Base-by-base conservation (phyloP, 768 basidiomycete species). In the Lactarius deliciosus region DNA sequence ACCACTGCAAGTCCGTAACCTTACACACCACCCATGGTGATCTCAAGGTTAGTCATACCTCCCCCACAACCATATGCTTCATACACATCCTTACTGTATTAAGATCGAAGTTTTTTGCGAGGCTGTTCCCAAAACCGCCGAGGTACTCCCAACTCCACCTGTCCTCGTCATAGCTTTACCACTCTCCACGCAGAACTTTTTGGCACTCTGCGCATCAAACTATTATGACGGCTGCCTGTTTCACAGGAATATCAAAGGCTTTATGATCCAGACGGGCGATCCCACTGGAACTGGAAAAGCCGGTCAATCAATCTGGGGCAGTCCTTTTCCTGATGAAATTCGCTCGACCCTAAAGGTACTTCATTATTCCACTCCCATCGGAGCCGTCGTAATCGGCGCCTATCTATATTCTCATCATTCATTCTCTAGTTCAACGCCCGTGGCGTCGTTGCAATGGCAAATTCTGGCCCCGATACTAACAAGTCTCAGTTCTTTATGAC, bases 81-180 rank as follows among this genome's bases (percentile, higher is more conserved):
- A 55, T 7, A 57, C n/a, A 63, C 58, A 36, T 10, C 36, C 57
- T 32, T 59, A 38, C 36, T 38, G 36, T 38, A 30, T 57, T 34
- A 75, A 98, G 95, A 87, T 98, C 68, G 97, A 99, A 78, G 75
- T 99, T 15, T 98, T 98, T 79, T 98, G 97, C 76, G 97, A 99
- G 78, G 89, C 96, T 7, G 91, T 94, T 22, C 97, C 97, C 28
- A 94, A 94, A 76, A 83, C 95, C 13, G 94, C 96, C 71, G 96
- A 99, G 82, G 96, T 94, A 69, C 28, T 25, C 57, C 66, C 22
- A 70, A 60, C 60, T 57, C 61, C 68, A 54, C 55, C 58, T 40
- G 34, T 54, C 63, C 28, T 60, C 28, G 41, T 59, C 47, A 15
- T 55, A 36, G 15, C 18, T 36, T 59, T 47, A 57, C 61, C 38